These are phyloP conservation scores for Fusarium annulatum DNA, from an alignment of 2,329 filamentous ascomycete species.

Conservation along the genomic window DNA sequence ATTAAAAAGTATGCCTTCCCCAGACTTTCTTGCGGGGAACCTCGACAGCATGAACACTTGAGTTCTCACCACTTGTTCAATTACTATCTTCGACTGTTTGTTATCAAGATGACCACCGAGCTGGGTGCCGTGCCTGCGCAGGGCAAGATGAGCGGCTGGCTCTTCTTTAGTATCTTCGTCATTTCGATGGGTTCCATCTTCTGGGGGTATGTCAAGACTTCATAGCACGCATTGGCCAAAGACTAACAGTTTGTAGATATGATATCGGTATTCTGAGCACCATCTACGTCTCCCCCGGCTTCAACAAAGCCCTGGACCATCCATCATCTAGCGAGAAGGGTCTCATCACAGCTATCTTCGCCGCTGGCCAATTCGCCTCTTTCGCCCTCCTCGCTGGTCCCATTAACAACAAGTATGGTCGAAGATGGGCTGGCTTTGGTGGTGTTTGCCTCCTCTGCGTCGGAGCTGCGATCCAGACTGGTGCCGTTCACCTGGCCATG, in stretches of 20 bases:
- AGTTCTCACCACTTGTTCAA: not conserved
- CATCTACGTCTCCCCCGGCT: conserved; percentile 16
- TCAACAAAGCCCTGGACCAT: conserved; percentile 7
- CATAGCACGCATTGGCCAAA: rapidly evolving
- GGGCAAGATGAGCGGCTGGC: conserved; percentile 22
- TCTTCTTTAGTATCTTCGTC: conserved; percentile 15
- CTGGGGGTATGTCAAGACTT: conserved; percentile 1
- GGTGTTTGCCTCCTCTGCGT: conserved; percentile 13
- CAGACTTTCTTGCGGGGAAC: conserved; percentile 5
- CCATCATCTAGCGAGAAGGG: conserved; percentile 15
- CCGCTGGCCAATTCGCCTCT: conserved; percentile 8
- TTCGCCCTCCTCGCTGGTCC: conserved; percentile 15
- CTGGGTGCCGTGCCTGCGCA: not conserved
- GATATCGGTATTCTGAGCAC: conserved; percentile 22
- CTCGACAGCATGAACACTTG: not conserved
- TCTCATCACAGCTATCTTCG: conserved; percentile 18
- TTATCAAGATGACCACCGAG: conserved; percentile 15
- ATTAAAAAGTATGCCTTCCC: conserved; percentile 22
- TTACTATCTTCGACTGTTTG: not conserved
- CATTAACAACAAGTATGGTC: conserved; percentile 10
- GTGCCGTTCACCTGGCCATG: conserved; percentile 22
- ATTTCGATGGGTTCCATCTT: conserved; percentile 23
- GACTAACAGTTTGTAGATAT: not conserved
- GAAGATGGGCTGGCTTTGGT: conserved; percentile 3
- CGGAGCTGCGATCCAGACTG: conserved; percentile 18